Conservation (phyloP, 495 filamentous ascomycete species). For the Xylaria bambusicola region DNA sequence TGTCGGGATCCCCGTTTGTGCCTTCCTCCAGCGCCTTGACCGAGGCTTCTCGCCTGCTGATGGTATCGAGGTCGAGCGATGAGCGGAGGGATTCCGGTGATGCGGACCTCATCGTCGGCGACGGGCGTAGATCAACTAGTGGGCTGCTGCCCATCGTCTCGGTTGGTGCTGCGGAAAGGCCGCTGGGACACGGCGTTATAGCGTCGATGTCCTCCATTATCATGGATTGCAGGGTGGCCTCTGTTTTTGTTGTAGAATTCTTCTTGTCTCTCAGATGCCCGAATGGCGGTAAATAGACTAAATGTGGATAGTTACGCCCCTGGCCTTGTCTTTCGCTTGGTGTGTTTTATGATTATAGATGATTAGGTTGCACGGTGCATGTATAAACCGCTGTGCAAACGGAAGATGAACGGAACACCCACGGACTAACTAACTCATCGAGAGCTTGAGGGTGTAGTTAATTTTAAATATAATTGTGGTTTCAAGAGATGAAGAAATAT, state of each 20-base stretch:
- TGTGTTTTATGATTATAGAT: no score
- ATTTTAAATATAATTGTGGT: no score
- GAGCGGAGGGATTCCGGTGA: conserved; percentile 29
- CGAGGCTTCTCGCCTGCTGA: conserved; percentile 29
- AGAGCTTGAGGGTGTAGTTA: no score
- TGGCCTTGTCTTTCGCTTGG: background rate
- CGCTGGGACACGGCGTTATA: conserved; percentile 32
- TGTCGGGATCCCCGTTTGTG: conserved; percentile 36
- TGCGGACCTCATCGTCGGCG: conserved; percentile 25
- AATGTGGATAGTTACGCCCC: background rate
- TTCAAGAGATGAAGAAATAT: no score
- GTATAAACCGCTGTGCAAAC: background rate
- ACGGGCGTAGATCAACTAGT: conserved; percentile 19
- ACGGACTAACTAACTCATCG: no score
- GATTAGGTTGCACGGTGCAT: no score
- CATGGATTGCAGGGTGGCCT: background rate
- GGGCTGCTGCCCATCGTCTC: conserved; percentile 18
- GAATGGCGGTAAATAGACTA: conserved; percentile 1
- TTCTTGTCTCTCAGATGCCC: background rate
- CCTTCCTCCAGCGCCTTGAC: conserved; percentile 33
- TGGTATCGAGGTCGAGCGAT: conserved; percentile 18
- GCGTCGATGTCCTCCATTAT: conserved; percentile 34
- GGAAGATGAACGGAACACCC: no score
- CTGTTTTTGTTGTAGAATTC: no score
- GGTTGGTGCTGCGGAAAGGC: conserved; percentile 3